Evolutionary conservation across 495 filamentous ascomycete species (phyloP), one percentile per base, ranked within the genome.

Genomic region (Penicillium manginii): DNA sequence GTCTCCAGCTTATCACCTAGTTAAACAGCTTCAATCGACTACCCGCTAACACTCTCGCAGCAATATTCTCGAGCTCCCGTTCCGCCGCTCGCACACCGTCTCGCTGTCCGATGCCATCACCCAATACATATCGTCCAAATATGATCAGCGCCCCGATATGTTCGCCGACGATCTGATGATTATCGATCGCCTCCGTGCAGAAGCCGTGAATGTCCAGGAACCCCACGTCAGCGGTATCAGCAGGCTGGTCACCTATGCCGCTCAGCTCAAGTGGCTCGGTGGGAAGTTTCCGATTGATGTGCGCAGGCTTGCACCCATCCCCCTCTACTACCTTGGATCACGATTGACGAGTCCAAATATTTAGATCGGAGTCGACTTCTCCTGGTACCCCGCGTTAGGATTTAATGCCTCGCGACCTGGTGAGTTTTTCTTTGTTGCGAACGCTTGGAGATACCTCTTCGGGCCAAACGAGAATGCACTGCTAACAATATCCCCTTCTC

Each of bases 101-200:
- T 87, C 86, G 55, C 81, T 98, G 37, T 88, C 91, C 35, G 74
- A 80, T 62, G 88, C 93, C 35, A 92, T 98, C 65, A 92, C 91
- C 61, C 91, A 96, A 67, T 98, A 98, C 77, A 98, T 98, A 60
- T 96, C 91, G 40, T 89, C 86, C 69, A 97, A 98, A 83, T 98
- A 98, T 88, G 94, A 98, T 74, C 94, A 98, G 70, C 94, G 97
- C 73, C 94, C 96, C 53, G 91, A 96, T 72, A 96, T 97, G 92
- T 98, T 98, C 74, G 83, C 86, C 59, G 81, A 90, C 50, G 94
- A 98, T 75, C 83, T 98, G 40, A 83, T 94, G 54, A 82, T 88
- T 58, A 91, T 98, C 69, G 92, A 98, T 69, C 79, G 84, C 47
- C 69, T 98, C 50, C 85, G 94, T 11, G 83, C 78, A 47, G 90